Percentiles rank a stretch among this genome's conserved stretches.
Conservation (phyloP, 1,284 basidiomycete species). For the Cutaneotrichosporon curvatum region DNA sequence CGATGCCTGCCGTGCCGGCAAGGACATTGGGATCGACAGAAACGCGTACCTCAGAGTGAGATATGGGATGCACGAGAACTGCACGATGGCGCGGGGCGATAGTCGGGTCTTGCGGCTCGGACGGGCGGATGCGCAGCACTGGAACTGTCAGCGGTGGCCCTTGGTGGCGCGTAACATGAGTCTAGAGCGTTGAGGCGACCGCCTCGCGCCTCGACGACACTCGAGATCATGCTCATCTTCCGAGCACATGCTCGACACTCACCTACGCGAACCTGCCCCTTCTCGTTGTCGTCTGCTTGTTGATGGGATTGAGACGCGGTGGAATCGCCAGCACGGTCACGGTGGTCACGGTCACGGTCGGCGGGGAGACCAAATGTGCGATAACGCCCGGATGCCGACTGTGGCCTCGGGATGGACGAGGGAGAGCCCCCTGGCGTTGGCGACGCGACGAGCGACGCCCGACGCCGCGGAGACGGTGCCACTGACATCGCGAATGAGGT, state of each 20-base stretch:
- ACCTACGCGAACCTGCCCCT: conserved; percentile 40
- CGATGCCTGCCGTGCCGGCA: conserved; percentile 48
- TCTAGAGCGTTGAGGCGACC: not conserved
- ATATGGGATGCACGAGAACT: conserved; percentile 68
- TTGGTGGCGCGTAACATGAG: not conserved
- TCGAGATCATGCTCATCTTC: no score
- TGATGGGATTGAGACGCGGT: not conserved
- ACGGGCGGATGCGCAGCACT: conserved; percentile 90
- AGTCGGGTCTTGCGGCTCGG: conserved; percentile 72
- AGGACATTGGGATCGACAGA: conserved; percentile 54
- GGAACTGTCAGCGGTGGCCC: not conserved
- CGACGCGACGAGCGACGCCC: conserved; percentile 19
- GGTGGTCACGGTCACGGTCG: not conserved
- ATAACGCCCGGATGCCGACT: conserved; percentile 24
- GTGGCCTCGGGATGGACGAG: conserved; percentile 25
- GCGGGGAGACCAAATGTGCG: not conserved
- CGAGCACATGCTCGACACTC: conserved; percentile 12
- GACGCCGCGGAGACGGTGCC: conserved; percentile 11
- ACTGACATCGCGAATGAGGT: conserved; percentile 4
- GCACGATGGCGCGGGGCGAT: conserved; percentile 92
- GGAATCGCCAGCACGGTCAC: not conserved
- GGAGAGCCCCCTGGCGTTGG: conserved; percentile 24
- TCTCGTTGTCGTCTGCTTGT: conserved; percentile 20
- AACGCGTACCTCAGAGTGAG: conserved; percentile 63
- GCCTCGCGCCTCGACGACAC: not conserved